These are phyloP conservation scores for Suhomyces yuchorum DNA, from an alignment of 1,139 yeast species.

Conservation along the genomic window DNA sequence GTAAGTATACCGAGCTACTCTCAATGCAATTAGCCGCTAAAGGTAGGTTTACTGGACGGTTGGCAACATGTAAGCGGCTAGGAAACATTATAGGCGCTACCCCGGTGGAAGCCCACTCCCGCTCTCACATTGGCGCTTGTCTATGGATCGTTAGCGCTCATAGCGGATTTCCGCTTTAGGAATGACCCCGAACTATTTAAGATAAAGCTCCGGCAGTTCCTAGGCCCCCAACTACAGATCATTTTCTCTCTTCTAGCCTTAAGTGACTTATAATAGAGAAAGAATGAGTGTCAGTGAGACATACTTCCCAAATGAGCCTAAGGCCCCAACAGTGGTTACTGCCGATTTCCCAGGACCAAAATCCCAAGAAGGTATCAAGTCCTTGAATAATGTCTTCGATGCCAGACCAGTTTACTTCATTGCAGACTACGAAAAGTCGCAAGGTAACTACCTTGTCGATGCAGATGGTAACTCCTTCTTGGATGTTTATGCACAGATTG, in stretches of 20 bases:
- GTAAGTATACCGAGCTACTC: not conserved
- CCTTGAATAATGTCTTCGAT: constrained; percentile 60
- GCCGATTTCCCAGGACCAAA: constrained; percentile 65
- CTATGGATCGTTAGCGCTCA: not conserved
- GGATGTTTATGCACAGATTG: constrained; percentile 77
- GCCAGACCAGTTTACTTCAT: constrained; percentile 67
- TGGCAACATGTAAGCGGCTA: not conserved
- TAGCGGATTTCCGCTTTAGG: constrained; percentile 14
- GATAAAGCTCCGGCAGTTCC: not conserved
- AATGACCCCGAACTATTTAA: constrained; percentile 3
- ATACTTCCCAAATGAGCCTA: constrained; percentile 71
- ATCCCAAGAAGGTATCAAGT: constrained; percentile 45
- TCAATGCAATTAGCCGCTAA: not conserved
- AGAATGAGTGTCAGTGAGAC: constrained; percentile 47
- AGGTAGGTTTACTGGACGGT: not conserved
- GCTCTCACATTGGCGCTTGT: constrained; percentile 2
- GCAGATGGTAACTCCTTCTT: constrained; percentile 68
- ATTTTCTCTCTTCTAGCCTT: not conserved
- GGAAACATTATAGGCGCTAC: not conserved
- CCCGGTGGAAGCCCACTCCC: not conserved
- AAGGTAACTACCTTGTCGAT: constrained; percentile 72
- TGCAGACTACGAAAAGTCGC: constrained; percentile 67
- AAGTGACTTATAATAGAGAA: not conserved
- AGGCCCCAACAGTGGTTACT: constrained; percentile 55
- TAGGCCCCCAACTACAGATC: not conserved